These are phyloP conservation scores for Barnettozyma pratensis DNA, from an alignment of 805 yeast species.

Conservation along the genomic window DNA sequence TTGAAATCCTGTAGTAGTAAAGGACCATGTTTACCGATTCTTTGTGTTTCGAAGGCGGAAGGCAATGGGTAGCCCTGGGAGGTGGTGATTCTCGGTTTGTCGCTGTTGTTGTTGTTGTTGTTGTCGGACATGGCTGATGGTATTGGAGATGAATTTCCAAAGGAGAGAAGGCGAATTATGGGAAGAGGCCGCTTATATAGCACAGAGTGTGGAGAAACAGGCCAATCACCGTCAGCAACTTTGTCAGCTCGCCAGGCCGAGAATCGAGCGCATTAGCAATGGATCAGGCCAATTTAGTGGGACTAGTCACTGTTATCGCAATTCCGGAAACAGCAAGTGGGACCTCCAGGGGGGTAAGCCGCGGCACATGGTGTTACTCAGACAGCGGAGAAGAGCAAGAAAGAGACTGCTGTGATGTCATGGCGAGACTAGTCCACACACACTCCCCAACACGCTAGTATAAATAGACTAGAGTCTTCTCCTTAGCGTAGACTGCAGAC, in stretches of 20 bases:
- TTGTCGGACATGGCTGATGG: too few species aligned
- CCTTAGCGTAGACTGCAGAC: too few species aligned
- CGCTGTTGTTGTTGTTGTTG: slow-evolving; percentile 7
- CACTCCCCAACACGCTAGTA: too few species aligned
- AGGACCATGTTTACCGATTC: slow-evolving; percentile 75
- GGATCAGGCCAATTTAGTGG: neutral
- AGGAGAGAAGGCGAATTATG: neutral
- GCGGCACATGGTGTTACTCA: too few species aligned
- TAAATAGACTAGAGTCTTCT: too few species aligned
- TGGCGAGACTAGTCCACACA: too few species aligned
- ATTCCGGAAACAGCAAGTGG: slow-evolving; percentile 1
- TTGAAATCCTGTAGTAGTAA: slow-evolving; percentile 76
- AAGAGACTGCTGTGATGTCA: neutral
- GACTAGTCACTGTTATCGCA: neutral
- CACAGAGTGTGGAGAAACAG: slow-evolving; percentile 9
- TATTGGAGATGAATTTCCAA: too few species aligned
- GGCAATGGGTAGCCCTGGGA: slow-evolving; percentile 75
- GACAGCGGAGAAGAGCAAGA: neutral
- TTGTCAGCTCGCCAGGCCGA: slow-evolving; percentile 11
- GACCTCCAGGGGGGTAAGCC: neutral
- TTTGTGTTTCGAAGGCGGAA: slow-evolving; percentile 71
- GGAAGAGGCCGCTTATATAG: neutral
- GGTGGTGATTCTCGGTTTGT: slow-evolving; percentile 55
- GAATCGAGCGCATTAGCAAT: neutral
- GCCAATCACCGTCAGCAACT: slow-evolving; percentile 14